Evolutionary conservation across 192 early-diverging fungal species (phyloP).

Genomic region (Powellomyces hirtus): DNA sequence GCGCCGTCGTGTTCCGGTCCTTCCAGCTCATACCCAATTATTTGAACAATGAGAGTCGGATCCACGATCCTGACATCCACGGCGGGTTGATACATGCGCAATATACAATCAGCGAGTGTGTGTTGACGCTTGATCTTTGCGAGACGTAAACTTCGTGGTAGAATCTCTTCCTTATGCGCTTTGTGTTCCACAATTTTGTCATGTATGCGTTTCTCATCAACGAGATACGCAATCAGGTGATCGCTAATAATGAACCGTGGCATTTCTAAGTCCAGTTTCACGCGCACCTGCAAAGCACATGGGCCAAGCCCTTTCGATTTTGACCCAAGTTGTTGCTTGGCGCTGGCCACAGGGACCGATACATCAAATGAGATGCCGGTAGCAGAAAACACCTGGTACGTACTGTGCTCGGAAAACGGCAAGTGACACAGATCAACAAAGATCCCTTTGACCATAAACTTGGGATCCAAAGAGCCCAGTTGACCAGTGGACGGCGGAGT

Average conservation of each 20-base stretch:
- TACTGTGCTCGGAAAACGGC: neutral
- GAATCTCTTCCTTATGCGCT: too few species aligned
- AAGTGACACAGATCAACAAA: slow-evolving; percentile 4
- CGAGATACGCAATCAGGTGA: neutral
- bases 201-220: neutral
- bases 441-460: neutral
- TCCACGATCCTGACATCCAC: neutral
- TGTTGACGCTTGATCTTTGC: neutral
- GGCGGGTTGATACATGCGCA: neutral
- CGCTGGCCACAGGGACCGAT: neutral
- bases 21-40: neutral
- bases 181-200: too few species aligned
- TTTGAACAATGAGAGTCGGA: neutral
- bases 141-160: too few species aligned
- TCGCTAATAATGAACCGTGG: neutral
- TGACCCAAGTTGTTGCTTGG: neutral
- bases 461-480: neutral
- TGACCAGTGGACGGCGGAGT: neutral
- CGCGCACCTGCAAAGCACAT: neutral
- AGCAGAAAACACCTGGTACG: neutral
- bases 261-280: slow-evolving; percentile 6
- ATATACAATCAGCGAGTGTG: neutral
- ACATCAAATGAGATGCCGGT: neutral
- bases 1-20: neutral
- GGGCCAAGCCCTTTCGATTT: neutral